A percentile compares a stretch with the other conserved stretches of the same genome.
Conservation (phyloP, 2,329 filamentous ascomycete genomes). For the Penicillium sp. region DNA sequence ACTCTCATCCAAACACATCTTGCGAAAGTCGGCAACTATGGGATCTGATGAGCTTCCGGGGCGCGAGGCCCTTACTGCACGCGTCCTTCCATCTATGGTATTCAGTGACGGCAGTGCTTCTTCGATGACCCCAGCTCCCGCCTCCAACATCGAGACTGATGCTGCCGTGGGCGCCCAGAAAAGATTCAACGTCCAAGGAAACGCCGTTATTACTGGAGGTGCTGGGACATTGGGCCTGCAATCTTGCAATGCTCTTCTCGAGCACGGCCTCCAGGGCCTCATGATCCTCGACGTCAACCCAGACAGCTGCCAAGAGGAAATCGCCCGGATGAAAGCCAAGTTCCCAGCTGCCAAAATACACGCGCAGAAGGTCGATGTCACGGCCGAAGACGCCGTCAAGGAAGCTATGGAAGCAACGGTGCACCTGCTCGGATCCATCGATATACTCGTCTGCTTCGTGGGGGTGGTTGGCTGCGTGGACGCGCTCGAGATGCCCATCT, state of each 20-base stretch:
- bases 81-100: constrained; percentile 17
- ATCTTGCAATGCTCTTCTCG: constrained; percentile 61
- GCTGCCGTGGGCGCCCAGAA: constrained; percentile 11
- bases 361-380: constrained; percentile 59
- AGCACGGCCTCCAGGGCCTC: constrained; percentile 62
- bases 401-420: constrained; percentile 20
- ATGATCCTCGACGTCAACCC: constrained; percentile 61
- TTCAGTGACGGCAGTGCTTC: constrained; percentile 18
- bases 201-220: constrained; percentile 59
- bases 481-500: constrained; percentile 58
- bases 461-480: constrained; percentile 65
- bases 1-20: too few relatives aligned
- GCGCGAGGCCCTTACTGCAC: constrained; percentile 18
- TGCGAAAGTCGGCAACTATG: neutral
- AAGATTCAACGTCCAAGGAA: constrained; percentile 22
- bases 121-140: constrained; percentile 11
- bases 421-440: constrained; percentile 49
- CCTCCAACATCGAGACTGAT: constrained; percentile 1
- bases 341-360: constrained; percentile 57
- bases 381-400: constrained; percentile 43
- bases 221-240: constrained; percentile 62
- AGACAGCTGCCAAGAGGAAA: constrained; percentile 37
- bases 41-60: constrained; percentile 9
- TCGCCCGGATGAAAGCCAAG: constrained; percentile 49
- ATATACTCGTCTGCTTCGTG: constrained; percentile 63